Percentiles rank a stretch among this genome's conserved stretches.
Conservation (phyloP, 805 yeast genomes). For the Candida loeiensis region DNA sequence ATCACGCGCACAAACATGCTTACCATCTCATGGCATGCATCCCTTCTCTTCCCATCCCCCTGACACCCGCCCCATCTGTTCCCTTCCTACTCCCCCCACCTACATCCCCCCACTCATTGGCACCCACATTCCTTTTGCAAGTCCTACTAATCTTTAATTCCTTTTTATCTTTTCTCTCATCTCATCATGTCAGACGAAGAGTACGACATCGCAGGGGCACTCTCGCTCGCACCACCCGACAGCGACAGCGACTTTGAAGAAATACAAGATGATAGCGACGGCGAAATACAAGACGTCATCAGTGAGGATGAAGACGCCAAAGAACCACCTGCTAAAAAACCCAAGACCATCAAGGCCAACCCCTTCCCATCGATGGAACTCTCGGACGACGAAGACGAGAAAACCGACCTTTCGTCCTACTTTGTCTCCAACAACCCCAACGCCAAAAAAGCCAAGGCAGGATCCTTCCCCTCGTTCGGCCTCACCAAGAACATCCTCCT, state of each 20-base stretch:
- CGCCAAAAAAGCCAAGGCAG: conserved; percentile 63
- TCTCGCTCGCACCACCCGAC: background rate
- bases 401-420: conserved; percentile 43
- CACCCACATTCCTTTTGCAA: too few species aligned
- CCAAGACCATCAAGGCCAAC: conserved; percentile 12
- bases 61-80: too few species aligned
- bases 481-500: conserved; percentile 65
- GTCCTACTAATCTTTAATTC: too few species aligned
- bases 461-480: conserved; percentile 89
- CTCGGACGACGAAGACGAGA: conserved; percentile 36
- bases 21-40: too few species aligned
- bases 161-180: conserved; percentile 6
- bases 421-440: conserved; percentile 39
- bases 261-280: conserved; percentile 25
- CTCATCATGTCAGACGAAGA: conserved; percentile 9
- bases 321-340: conserved; percentile 25
- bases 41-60: too few species aligned
- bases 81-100: too few species aligned
- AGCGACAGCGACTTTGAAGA: conserved; percentile 25
- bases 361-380: conserved; percentile 49
- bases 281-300: conserved; percentile 7
- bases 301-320: conserved; percentile 25
- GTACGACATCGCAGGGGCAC: conserved; percentile 6
- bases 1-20: too few species aligned
- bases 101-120: too few species aligned